phyloP scores from a whole-genome alignment of 768 basidiomycete species.

The Pleurotus tuoliensis region DNA sequence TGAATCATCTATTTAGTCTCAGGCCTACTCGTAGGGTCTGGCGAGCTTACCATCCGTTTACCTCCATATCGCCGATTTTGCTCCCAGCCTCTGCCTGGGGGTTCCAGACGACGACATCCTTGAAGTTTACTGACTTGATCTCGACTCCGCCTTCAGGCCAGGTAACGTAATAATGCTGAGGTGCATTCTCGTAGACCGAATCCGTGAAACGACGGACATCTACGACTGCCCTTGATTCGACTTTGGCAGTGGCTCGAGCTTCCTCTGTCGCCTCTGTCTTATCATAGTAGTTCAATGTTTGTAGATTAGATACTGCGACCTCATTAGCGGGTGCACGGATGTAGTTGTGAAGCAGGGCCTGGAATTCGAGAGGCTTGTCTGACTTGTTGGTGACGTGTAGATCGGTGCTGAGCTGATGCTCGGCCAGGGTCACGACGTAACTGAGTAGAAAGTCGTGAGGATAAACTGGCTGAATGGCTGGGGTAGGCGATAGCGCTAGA shows the following conservation, averaged over 20 bases:
- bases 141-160: slow-evolving; percentile 58
- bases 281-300: slow-evolving; percentile 68
- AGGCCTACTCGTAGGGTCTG: background rate
- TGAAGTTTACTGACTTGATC: slow-evolving; percentile 52
- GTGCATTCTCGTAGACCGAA: slow-evolving; percentile 69
- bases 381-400: slow-evolving; percentile 78
- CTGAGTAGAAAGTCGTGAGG: slow-evolving; percentile 63
- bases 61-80: slow-evolving; percentile 88
- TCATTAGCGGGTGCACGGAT: slow-evolving; percentile 60
- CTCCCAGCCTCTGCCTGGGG: slow-evolving; percentile 67
- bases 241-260: slow-evolving; percentile 43
- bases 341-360: slow-evolving; percentile 92
- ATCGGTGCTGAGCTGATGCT: slow-evolving; percentile 71
- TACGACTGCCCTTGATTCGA: slow-evolving; percentile 58
- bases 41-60: slow-evolving; percentile 69
- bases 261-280: slow-evolving; percentile 67
- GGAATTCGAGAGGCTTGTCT: slow-evolving; percentile 67
- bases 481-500: slow-evolving; percentile 60
- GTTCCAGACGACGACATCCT: slow-evolving; percentile 94
- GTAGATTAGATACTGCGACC: slow-evolving; percentile 61
- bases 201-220: slow-evolving; percentile 69
- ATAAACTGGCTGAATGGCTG: slow-evolving; percentile 56
- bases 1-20: background rate
- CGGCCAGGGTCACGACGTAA: slow-evolving; percentile 79
- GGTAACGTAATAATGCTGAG: slow-evolving; percentile 48